Base-by-base conservation (phyloP, 2,329 filamentous ascomycete genomes). In the Ophiosphaerella herpotricha region DNA sequence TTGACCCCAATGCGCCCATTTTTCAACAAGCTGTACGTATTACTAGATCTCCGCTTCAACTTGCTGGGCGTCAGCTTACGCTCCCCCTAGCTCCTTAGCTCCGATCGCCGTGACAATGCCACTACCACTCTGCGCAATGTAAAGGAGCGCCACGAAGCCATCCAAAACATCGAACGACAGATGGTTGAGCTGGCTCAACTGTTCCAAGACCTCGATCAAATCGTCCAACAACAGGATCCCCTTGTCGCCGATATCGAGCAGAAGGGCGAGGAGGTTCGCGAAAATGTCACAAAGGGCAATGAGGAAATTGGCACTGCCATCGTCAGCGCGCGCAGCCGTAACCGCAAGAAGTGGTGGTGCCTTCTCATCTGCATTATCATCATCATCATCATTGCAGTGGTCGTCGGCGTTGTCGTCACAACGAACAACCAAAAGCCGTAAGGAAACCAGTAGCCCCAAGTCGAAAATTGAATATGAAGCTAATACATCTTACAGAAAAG, bases 331-430 rank as follows among this genome's bases (percentile, higher is more conserved):
- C 82, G 88, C 45, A 60, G 58, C 55, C 65, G 70, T 46, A 71
- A 84, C 85, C 63, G 90, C 88, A 96, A 95, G 91, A 97, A 97
- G 88, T 97, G 91, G 92, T 92, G 89, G 72, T 96, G 91, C 80
- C 77, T 96, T 61, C 86, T 87, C 66, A 90, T 97, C 21, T 41
- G 38, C 67, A 77, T 81, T 63, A 57, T 75, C 40, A 55, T 74
- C 56, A 65, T 71, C 54, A 60, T 71, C 49, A 67, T 71, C 39
- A 57, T 71, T 47, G 61, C 78, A 54, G 70, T 74, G 46, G 54
- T 78, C 39, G 68, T 78, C 44, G 69, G 66, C 26, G 73, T 72
- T 24, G 64, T 72, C 4, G 68, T 73, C 38, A 66, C 68, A 39
- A 46, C 34, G 21, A 47, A 47, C 45, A 41, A 41, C 38, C 24